These are phyloP conservation scores for Nemania abortiva DNA, from an alignment of 2,329 filamentous ascomycete species.

Conservation along the genomic window DNA sequence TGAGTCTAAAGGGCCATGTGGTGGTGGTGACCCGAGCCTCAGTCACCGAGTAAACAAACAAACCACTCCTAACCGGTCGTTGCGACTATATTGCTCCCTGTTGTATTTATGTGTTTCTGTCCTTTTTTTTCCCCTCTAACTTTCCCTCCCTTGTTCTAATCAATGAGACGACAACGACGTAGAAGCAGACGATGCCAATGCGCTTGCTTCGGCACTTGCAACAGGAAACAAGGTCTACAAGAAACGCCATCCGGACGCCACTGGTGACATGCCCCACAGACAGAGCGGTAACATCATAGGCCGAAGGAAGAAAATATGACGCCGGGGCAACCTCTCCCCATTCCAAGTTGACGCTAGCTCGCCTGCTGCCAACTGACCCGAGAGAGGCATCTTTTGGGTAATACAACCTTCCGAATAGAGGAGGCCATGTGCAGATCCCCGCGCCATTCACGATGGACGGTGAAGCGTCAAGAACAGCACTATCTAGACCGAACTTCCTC, in stretches of 20 bases:
- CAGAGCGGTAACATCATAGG: conserved; percentile 25
- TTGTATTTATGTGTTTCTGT: too few relatives aligned
- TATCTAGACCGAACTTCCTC: conserved; percentile 6
- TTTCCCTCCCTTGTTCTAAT: too few relatives aligned
- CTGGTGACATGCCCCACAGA: conserved; percentile 11
- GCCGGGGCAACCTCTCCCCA: conserved; percentile 14
- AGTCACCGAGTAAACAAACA: too few relatives aligned
- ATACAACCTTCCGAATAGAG: conserved; percentile 40
- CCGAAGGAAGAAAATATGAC: conserved; percentile 13
- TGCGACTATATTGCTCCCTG: too few relatives aligned
- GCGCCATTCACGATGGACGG: conserved; percentile 21
- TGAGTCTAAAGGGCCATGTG: not conserved
- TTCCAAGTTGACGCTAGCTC: conserved; percentile 15
- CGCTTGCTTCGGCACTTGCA: conserved; percentile 36
- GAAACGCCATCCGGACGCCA: conserved; percentile 18
- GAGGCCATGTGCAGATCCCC: conserved; percentile 34
- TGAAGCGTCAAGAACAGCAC: conserved; percentile 18
- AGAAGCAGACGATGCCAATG: conserved; percentile 3
- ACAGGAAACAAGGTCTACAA: conserved; percentile 9
- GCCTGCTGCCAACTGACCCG: conserved; percentile 30
- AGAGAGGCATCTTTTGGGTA: conserved; percentile 26
- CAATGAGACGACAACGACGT: too few relatives aligned
- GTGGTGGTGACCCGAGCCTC: not conserved
- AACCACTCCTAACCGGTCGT: too few relatives aligned
- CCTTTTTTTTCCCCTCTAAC: too few relatives aligned